These are phyloP conservation scores for Xylaria multiplex DNA, from an alignment of 2,329 filamentous ascomycete species.

Conservation along the genomic window DNA sequence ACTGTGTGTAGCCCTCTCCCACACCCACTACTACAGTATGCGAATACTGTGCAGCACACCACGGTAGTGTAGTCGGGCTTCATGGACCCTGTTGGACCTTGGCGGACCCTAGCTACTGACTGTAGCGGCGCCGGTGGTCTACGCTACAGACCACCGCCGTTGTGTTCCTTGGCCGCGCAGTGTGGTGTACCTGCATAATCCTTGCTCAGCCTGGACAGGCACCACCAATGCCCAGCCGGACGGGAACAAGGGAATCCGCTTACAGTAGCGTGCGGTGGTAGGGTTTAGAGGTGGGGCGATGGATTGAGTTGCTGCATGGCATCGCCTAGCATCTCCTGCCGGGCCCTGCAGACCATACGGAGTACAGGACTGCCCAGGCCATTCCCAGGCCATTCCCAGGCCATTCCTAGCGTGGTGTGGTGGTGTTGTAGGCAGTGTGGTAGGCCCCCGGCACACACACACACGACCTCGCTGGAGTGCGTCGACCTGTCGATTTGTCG, in stretches of 20 bases:
- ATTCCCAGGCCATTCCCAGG: neutral
- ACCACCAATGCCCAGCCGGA: constrained; percentile 32
- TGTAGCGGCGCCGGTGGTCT: constrained; percentile 16
- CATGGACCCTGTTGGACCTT: constrained; percentile 3
- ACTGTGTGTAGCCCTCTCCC: too few species aligned
- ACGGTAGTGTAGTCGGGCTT: too few species aligned
- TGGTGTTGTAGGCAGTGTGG: too few species aligned
- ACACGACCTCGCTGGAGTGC: too few species aligned
- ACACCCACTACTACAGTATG: too few species aligned
- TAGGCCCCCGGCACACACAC: too few species aligned
- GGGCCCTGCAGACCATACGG: constrained; percentile 17
- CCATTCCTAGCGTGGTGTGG: too few species aligned
- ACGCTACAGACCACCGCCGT: neutral
- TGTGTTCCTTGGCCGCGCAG: constrained; percentile 17
- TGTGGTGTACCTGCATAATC: constrained; percentile 34
- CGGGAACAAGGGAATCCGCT: constrained; percentile 37
- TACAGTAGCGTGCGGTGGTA: constrained; percentile 27
- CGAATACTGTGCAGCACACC: too few species aligned
- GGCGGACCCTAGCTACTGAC: constrained; percentile 17
- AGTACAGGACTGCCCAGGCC: neutral
- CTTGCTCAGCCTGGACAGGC: constrained; percentile 25
- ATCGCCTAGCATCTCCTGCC: constrained; percentile 12
- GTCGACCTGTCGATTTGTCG: too few species aligned
- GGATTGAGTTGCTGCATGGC: constrained; percentile 23
- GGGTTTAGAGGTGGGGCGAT: constrained; percentile 23